phyloP scores from a whole-genome alignment of 495 filamentous ascomycete species.

The Astrothelium subdiscretum region DNA sequence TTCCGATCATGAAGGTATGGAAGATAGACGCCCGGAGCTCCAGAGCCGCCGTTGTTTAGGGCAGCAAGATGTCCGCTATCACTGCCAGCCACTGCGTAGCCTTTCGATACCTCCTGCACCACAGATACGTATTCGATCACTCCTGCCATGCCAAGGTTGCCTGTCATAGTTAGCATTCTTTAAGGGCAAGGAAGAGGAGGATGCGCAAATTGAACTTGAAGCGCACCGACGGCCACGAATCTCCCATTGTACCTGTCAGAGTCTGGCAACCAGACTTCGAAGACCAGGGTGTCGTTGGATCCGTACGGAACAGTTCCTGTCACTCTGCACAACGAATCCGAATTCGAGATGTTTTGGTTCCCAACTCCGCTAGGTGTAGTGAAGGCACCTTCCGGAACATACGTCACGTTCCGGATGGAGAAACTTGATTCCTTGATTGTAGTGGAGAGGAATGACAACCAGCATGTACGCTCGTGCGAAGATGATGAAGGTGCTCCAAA shows the following conservation, averaged over 20 bases:
- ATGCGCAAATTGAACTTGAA: neutral
- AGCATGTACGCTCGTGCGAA: neutral
- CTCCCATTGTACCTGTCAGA: constrained; percentile 19
- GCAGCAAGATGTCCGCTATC: constrained; percentile 23
- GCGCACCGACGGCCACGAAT: constrained; percentile 27
- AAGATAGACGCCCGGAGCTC: constrained; percentile 15
- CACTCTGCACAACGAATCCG: neutral
- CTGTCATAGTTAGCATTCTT: constrained; percentile 7
- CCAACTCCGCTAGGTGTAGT: neutral
- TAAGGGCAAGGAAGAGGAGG: neutral
- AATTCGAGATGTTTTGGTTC: neutral
- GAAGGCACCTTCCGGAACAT: neutral
- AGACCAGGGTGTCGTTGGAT: constrained; percentile 10
- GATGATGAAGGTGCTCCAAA: neutral
- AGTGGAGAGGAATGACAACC: neutral
- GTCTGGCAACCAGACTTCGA: constrained; percentile 24
- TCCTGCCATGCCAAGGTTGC: constrained; percentile 32
- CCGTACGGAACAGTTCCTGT: neutral
- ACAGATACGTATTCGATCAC: constrained; percentile 23
- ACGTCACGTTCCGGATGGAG: neutral
- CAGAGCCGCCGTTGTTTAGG: constrained; percentile 18
- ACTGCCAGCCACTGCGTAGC: constrained; percentile 29
- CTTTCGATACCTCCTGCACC: constrained; percentile 25
- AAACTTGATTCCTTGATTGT: neutral
- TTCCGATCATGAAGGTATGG: constrained; percentile 28